phyloP scores from a whole-genome alignment of 176 grass and related monocot genomes.

The Oryza punctata region DNA sequence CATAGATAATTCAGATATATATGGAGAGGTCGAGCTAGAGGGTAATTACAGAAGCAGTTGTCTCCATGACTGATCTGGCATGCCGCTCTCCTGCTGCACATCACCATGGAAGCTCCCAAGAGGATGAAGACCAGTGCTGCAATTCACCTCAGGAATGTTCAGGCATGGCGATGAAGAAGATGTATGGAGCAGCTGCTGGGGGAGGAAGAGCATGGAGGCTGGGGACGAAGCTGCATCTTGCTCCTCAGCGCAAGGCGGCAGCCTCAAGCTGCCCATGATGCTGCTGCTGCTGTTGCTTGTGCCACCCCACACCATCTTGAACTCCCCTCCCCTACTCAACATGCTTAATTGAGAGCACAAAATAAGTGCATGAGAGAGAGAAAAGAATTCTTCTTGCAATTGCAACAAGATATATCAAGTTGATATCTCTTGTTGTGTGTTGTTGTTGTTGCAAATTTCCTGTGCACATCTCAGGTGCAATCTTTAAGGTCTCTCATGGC shows the following conservation, averaged over 20 bases:
- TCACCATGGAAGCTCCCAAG: conserved; percentile 17
- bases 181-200: conserved; percentile 29
- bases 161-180: conserved; percentile 5
- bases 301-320: conserved; percentile 61
- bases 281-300: conserved; percentile 48
- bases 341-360: conserved; percentile 35
- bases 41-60: conserved; percentile 72
- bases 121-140: neutral
- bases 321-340: conserved; percentile 60
- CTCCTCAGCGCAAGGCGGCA: conserved; percentile 37
- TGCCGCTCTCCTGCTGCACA: conserved; percentile 42
- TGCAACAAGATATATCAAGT: neutral
- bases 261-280: conserved; percentile 51
- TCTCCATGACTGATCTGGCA: conserved; percentile 72
- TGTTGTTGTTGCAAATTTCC: conserved; percentile 36
- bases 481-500: conserved; percentile 41
- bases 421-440: neutral
- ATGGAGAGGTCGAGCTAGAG: conserved; percentile 1
- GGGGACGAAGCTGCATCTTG: conserved; percentile 41
- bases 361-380: neutral
- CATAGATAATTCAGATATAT: neutral
- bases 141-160: conserved; percentile 17
- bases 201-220: conserved; percentile 44
- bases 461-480: conserved; percentile 42
- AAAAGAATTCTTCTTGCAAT: neutral